Evolutionary conservation across 208 protist species (phyloP).

Genomic region (Novymonas esmeraldas): DNA sequence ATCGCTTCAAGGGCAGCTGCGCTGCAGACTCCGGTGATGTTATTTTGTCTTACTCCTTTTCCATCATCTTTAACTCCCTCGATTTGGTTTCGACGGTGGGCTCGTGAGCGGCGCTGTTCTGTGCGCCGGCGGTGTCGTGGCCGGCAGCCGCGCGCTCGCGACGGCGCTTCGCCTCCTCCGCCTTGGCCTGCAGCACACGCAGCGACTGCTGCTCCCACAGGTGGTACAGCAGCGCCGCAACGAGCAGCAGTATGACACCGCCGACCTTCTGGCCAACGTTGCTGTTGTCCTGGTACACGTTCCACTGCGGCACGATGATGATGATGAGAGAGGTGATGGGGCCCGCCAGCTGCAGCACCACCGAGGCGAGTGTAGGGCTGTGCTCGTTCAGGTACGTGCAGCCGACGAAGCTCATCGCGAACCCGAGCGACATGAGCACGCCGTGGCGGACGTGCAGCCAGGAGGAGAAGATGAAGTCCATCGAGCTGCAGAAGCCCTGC

Average conservation of each 20-base stretch:
- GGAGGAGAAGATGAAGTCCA: conserved; percentile 66
- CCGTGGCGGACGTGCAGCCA: conserved; percentile 73
- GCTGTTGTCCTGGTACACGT: conserved; percentile 67
- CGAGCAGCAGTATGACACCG: conserved; percentile 66
- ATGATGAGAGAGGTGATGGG: conserved; percentile 78
- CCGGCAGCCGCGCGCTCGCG: not conserved
- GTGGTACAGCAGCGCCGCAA: conserved; percentile 71
- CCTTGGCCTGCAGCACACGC: conserved; percentile 24
- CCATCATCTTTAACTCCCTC: too few relatives aligned
- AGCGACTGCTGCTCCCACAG: conserved; percentile 78
- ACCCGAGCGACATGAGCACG: conserved; percentile 70
- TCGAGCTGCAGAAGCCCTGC: conserved; percentile 48
- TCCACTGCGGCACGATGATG: conserved; percentile 78
- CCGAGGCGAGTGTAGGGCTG: conserved; percentile 80
- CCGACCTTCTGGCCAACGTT: conserved; percentile 72
- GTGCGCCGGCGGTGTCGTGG: not conserved
- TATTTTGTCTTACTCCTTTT: too few relatives aligned
- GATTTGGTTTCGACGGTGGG: too few relatives aligned
- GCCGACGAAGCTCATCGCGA: conserved; percentile 81
- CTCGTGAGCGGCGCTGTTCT: too few relatives aligned
- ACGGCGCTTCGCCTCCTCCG: conserved; percentile 23
- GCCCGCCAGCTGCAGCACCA: conserved; percentile 78
- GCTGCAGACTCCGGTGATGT: too few relatives aligned
- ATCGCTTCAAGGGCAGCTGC: too few relatives aligned
- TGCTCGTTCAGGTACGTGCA: conserved; percentile 86